Conservation (phyloP, 2,329 filamentous ascomycete genomes). For the Fusarium kyushuense region DNA sequence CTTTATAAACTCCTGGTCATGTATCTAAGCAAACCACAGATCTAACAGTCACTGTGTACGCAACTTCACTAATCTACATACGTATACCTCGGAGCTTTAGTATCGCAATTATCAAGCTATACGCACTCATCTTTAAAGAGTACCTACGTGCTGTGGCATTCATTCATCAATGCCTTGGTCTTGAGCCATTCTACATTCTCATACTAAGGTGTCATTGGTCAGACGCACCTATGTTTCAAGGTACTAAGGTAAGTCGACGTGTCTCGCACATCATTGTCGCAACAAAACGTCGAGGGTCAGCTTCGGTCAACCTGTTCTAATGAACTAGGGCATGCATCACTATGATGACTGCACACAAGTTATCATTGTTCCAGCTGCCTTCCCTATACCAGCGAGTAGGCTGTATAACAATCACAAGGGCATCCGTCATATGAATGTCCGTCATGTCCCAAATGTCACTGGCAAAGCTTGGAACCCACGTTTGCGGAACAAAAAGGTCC, state of each 20-base stretch:
- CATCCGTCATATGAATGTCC: not conserved
- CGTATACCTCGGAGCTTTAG: no score
- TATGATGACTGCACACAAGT: not conserved
- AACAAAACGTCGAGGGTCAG: not conserved
- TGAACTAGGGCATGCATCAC: not conserved
- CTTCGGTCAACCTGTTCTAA: not conserved
- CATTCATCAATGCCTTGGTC: not conserved
- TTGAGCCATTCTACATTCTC: not conserved
- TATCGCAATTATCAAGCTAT: not conserved
- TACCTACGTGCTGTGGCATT: not conserved
- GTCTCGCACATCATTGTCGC: constrained; percentile 48
- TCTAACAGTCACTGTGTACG: not conserved
- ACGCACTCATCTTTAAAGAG: not conserved
- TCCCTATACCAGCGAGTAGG: not conserved
- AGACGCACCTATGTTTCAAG: constrained; percentile 3
- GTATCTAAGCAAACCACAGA: not conserved
- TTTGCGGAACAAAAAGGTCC: not conserved
- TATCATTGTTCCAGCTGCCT: not conserved
- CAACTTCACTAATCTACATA: not conserved
- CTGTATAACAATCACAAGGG: not conserved
- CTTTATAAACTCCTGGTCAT: not conserved
- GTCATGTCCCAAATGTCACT: not conserved
- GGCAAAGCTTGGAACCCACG: not conserved
- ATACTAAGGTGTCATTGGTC: constrained; percentile 11
- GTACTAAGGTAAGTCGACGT: constrained; percentile 42